A percentile compares a stretch with the other conserved stretches of the same genome.
These are phyloP conservation scores for Sporisorium graminicola DNA, from an alignment of 1,284 basidiomycete species.

Conservation along the genomic window DNA sequence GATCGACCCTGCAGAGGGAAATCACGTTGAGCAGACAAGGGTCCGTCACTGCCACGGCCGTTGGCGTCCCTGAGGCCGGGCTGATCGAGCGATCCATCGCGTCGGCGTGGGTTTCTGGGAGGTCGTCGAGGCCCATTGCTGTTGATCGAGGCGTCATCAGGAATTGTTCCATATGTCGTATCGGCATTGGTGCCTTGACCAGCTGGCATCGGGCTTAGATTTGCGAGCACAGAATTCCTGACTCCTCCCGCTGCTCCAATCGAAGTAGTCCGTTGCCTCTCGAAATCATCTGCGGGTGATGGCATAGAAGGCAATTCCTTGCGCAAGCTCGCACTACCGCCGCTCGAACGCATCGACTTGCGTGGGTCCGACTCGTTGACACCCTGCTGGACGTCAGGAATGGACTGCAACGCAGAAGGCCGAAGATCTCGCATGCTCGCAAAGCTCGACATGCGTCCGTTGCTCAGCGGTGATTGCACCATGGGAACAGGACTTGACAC, in stretches of 20 bases:
- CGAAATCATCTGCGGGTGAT: constrained; percentile 2
- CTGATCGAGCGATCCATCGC: constrained; percentile 30
- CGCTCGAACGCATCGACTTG: constrained; percentile 23
- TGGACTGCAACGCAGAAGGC: constrained; percentile 22
- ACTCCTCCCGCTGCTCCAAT: constrained; percentile 11
- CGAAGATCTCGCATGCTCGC: constrained; percentile 34
- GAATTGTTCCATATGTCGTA: constrained; percentile 5
- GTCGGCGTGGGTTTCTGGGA: constrained; percentile 43
- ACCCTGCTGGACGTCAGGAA: constrained; percentile 24
- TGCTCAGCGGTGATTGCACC: constrained; percentile 9
- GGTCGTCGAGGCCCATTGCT: constrained; percentile 28
- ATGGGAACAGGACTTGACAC: neutral
- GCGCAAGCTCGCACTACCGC: constrained; percentile 22
- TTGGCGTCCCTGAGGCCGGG: constrained; percentile 21
- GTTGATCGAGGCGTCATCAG: constrained; percentile 26
- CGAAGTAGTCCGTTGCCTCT: constrained; percentile 19
- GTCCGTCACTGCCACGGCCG: constrained; percentile 1
- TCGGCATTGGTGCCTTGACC: constrained; percentile 13
- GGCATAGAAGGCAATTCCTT: constrained; percentile 49
- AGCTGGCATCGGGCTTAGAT: constrained; percentile 5
- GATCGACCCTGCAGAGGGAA: constrained; percentile 24
- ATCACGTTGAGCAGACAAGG: constrained; percentile 11
- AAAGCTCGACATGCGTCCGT: constrained; percentile 33
- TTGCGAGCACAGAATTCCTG: constrained; percentile 33
- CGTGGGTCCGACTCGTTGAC: constrained; percentile 13